Percentiles rank a stretch among this genome's conserved stretches.
These are phyloP conservation scores for Exophiala xenobiotica DNA, from an alignment of 2,329 filamentous ascomycete species.

Conservation along the genomic window DNA sequence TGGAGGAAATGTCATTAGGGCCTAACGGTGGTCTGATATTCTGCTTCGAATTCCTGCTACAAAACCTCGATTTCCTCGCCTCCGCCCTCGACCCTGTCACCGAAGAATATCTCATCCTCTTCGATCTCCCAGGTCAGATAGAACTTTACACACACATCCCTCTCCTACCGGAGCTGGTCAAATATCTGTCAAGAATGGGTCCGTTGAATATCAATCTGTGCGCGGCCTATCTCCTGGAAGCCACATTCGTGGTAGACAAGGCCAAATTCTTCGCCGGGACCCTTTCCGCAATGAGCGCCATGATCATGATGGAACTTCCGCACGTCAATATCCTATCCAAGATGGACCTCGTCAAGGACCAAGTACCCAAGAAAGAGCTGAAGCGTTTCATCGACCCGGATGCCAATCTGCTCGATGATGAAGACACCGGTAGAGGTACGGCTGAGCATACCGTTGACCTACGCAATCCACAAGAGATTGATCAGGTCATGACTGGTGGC, in stretches of 20 bases:
- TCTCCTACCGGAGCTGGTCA: constrained; percentile 79
- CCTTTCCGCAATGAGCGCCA: constrained; percentile 94
- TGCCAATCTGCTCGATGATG: constrained; percentile 75
- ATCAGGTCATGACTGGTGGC: constrained; percentile 73
- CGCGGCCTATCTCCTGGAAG: constrained; percentile 90
- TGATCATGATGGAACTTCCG: constrained; percentile 97
- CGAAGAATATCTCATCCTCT: constrained; percentile 94
- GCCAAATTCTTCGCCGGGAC: constrained; percentile 98
- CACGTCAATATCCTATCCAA: constrained; percentile 96
- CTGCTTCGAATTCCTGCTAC: constrained; percentile 92
- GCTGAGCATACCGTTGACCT: constrained; percentile 54
- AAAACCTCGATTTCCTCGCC: constrained; percentile 89
- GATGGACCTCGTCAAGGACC: constrained; percentile 93
- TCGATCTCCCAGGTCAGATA: constrained; percentile 99
- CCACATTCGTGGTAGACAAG: constrained; percentile 90
- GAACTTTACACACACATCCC: constrained; percentile 98
- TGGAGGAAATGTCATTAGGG: constrained; percentile 89
- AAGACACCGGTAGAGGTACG: constrained; percentile 58
- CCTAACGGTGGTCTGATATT: constrained; percentile 93
- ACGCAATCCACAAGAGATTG: constrained; percentile 56
- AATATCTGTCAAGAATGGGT: constrained; percentile 74
- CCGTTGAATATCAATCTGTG: constrained; percentile 87
- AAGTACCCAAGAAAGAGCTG: constrained; percentile 81
- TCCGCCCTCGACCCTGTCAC: constrained; percentile 80
- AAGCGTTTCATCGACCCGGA: constrained; percentile 90